A percentile compares a stretch with the other conserved stretches of the same genome.
phyloP scores from a whole-genome alignment of 1,284 basidiomycete species.

The Ustilago cynodontis region DNA sequence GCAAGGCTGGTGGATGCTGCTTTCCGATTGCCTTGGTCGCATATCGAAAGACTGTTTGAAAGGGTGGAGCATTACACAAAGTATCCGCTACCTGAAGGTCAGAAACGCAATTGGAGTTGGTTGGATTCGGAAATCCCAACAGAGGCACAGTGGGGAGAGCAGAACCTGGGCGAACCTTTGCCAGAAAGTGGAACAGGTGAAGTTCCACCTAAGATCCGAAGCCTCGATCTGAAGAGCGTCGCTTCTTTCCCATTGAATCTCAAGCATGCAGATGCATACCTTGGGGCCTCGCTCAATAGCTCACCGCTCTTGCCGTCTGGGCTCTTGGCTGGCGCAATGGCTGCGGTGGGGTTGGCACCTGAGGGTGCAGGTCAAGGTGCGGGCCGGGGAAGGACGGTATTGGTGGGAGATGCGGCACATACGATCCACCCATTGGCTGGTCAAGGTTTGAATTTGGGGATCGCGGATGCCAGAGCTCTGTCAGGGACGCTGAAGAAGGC shows the following conservation, averaged over 20 bases:
- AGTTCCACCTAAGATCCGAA: constrained; percentile 79
- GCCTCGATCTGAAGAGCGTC: constrained; percentile 80
- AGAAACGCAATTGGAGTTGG: constrained; percentile 44
- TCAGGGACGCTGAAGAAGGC: constrained; percentile 43
- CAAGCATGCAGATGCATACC: constrained; percentile 87
- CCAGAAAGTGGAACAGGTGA: constrained; percentile 51
- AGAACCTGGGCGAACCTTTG: constrained; percentile 32
- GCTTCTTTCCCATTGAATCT: constrained; percentile 92
- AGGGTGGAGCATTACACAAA: constrained; percentile 74
- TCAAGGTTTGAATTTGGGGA: constrained; percentile 92
- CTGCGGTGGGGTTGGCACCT: constrained; percentile 46
- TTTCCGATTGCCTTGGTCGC: constrained; percentile 85
- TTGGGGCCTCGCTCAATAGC: constrained; percentile 74
- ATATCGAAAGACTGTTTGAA: constrained; percentile 79
- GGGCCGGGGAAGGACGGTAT: constrained; percentile 78
- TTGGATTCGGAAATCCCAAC: constrained; percentile 44
- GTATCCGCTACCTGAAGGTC: constrained; percentile 11
- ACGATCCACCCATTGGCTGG: constrained; percentile 96
- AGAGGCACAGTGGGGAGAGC: constrained; percentile 46
- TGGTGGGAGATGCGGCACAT: constrained; percentile 96
- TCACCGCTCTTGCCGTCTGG: constrained; percentile 40
- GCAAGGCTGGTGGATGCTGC: constrained; percentile 87
- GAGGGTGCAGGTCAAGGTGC: constrained; percentile 54
- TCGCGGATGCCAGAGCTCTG: constrained; percentile 77
- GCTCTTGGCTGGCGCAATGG: constrained; percentile 46